Base-by-base conservation (phyloP, 192 early-diverging fungal species). In the Fimicolochytrium jonesii region DNA sequence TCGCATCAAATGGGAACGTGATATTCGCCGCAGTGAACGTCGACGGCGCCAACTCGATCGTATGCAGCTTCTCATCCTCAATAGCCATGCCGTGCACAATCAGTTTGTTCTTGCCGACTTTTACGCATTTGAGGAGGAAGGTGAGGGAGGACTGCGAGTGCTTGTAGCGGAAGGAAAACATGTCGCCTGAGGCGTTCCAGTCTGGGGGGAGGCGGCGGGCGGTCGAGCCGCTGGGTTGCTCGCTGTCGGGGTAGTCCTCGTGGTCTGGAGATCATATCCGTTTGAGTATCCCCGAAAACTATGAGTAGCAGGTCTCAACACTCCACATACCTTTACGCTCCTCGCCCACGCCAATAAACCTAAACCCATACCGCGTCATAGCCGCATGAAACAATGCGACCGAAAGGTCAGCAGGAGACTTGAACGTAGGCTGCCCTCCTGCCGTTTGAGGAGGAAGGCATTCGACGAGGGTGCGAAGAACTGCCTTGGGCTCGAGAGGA, bases 101-200 rank as follows among this genome's bases (percentile, higher is more conserved):
- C 30, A 84, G 77, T 44, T 82, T 84, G 56, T 74, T 64, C n/a
- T n/a, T n/a, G 5, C 74, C 83, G 17, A 91, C 42, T 43, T 75
- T 77, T 17, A 91, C 70, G 18, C 76, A 73, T 56, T 89, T 91
- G 20, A 91, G 63, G 9, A 88, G 56, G 50, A 87, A 89, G 0
- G 80, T 87, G 13, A 89, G 69, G 15, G 79, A 69, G 0, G 88
- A 89, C 34, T 86, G 80, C 3, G 79, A 66, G 63, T 89, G 89
- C 6, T 56, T 77, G 56, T 88, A 89, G 56, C 80, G 73, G 56
- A 87, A 78, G 7, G 81, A 70, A 48, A 80, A 91, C 18, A 78
- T 70, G 25, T 86, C 82, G 65, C 72, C 77, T 20, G 77, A 59
- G 1, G 61, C 49, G 68, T 87, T 88, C 88, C 88, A 90, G 28